Conservation (phyloP, 805 yeast genomes). For the Vanderwaltozyma polyspora region DNA sequence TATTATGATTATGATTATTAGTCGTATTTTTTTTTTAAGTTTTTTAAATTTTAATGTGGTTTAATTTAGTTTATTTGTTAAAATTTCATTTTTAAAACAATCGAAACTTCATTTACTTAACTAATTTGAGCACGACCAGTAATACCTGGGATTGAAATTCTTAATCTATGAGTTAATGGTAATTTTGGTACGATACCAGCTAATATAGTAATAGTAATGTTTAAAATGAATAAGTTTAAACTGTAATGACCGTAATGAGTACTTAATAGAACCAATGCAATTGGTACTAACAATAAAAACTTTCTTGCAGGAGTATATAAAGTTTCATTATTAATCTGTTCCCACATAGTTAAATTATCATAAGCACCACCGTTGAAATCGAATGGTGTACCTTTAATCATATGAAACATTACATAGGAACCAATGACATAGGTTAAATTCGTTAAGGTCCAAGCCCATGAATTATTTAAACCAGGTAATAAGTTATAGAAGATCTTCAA, state of each 20-base stretch:
- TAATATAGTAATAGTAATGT: conserved; percentile 62
- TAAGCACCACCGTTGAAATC: conserved; percentile 95
- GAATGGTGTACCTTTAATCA: conserved; percentile 93
- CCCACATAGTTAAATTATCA: conserved; percentile 97
- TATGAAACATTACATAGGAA: conserved; percentile 90
- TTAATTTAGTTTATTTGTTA: no score
- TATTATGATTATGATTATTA: no score
- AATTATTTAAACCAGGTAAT: conserved; percentile 68
- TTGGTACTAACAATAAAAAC: conserved; percentile 86
- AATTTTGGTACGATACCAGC: conserved; percentile 86
- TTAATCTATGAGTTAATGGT: conserved; percentile 68
- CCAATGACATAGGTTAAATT: conserved; percentile 85
- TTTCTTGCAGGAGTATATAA: conserved; percentile 95
- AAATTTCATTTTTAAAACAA: no score
- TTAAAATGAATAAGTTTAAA: conserved; percentile 62
- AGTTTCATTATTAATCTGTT: conserved; percentile 88
- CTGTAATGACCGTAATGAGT: conserved; percentile 89
- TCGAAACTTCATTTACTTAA: conserved; percentile 5
- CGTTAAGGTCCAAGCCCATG: conserved; percentile 89
- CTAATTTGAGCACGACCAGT: conserved; percentile 30
- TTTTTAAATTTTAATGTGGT: no score
- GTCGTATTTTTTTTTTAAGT: no score
- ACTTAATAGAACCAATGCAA: conserved; percentile 68
- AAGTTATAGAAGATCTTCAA: conserved; percentile 69
- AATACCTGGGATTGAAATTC: conserved; percentile 48